Evolutionary conservation across 106 monocot genomes (phyloP), one percentile per base, ranked within the genome.

Genomic region (Dendrobium catenatum): DNA sequence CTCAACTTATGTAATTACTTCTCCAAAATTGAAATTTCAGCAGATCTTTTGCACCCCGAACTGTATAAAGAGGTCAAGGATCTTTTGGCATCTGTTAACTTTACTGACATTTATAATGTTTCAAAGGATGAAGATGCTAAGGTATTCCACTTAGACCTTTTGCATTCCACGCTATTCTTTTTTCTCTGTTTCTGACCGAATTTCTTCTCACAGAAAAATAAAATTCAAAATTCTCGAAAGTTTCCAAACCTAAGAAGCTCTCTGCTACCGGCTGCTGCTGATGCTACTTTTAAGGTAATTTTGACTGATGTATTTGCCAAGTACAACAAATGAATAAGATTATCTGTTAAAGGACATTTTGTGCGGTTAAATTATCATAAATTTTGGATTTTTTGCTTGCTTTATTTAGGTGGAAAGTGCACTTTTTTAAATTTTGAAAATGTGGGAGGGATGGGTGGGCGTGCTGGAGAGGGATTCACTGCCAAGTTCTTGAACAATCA

Each of bases 1-100:
- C 31, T 8, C 13, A 80, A 81, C 33, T 79, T 75, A 68, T n/a
- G 70, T 22, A 79, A 24, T 73, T 89, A 85, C 76, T 82, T 94
- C 33, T 85, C 89, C 3, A 92, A 81, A 76, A 77, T 95, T 58
- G 94, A 95, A 29, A 88, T 95, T 73, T 92, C 94, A 1, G 31
- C 18, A 75, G 84, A 86, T 58, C 94, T 95, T 84, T 75, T 86
- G 7, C 75, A 43, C 0, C 82, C 86, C 17, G 92, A 90, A 33
- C 77, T 95, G 82, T 88, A 86, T 79, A 80, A 90, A 43, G 77
- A 86, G 29, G 18, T 76, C 11, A 48, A 4, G 10, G 27, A 42
- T 76, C 48, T 76, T 26, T 42, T 49, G n/a, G 33, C 70, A 15
- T 37, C 70, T 70, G 70, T 15, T 70, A 37, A 70, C 33, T 37